phyloP scores from a whole-genome alignment of 305 asterid genomes.

The Solanum chacoense region DNA sequence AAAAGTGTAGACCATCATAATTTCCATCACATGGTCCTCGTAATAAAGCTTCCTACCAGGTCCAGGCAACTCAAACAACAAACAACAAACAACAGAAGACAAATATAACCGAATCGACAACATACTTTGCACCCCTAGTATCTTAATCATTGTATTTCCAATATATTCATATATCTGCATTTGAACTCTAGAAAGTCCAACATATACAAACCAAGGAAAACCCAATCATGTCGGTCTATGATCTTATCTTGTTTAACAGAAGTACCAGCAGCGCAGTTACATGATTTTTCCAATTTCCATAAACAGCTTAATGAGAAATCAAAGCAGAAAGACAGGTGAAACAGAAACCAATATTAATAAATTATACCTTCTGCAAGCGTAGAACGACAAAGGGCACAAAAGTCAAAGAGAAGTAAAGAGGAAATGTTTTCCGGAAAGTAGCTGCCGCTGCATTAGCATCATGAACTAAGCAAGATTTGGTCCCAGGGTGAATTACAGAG shows the following conservation, averaged over 20 bases:
- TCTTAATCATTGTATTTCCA: neutral
- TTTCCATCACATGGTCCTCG: neutral
- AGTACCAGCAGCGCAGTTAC: neutral
- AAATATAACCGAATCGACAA: neutral
- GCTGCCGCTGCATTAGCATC: slow-evolving; percentile 64
- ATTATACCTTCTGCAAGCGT: slow-evolving; percentile 81
- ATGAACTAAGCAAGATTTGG: slow-evolving; percentile 72
- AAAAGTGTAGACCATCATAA: neutral
- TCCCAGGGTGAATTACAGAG: slow-evolving; percentile 75
- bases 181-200: neutral
- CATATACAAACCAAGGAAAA: neutral
- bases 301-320: neutral
- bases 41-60: neutral
- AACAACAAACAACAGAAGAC: neutral
- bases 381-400: slow-evolving; percentile 93
- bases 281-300: neutral
- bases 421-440: slow-evolving; percentile 95
- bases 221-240: neutral
- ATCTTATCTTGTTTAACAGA: neutral
- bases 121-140: neutral
- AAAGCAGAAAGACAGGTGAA: neutral
- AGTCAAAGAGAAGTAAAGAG: slow-evolving; percentile 92
- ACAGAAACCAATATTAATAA: neutral
- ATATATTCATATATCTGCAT: neutral
- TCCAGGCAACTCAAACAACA: neutral